These are phyloP conservation scores for Trichoderma lentiforme DNA, from an alignment of 2,329 filamentous ascomycete genomes.

Conservation along the genomic window DNA sequence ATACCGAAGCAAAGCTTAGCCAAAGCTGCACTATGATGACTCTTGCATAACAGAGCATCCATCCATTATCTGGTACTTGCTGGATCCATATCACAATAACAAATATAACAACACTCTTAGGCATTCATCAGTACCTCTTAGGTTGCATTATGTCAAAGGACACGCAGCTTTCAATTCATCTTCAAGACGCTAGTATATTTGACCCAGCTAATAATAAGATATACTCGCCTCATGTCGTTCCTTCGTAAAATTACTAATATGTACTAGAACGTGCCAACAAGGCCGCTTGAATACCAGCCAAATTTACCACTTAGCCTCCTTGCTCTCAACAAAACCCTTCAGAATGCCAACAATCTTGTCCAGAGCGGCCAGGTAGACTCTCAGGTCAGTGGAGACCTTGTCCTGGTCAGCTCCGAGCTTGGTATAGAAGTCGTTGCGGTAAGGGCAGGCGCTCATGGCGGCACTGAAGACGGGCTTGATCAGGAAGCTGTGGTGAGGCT, in stretches of 20 bases:
- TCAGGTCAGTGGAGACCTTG: constrained; percentile 62
- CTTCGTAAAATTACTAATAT: constrained; percentile 11
- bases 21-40: not conserved
- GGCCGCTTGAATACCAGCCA: not conserved
- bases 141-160: not conserved
- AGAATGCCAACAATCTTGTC: constrained; percentile 77
- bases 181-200: constrained; percentile 4
- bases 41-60: not conserved
- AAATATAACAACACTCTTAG: not conserved
- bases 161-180: not conserved
- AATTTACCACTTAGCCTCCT: constrained; percentile 56
- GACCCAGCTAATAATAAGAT: not conserved
- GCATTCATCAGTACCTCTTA: not conserved
- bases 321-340: constrained; percentile 53
- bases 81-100: not conserved
- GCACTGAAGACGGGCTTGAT: constrained; percentile 90
- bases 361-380: constrained; percentile 70
- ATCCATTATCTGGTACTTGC: not conserved
- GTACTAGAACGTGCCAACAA: constrained; percentile 1
- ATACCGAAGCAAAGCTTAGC: not conserved
- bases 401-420: constrained; percentile 71
- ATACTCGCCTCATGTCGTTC: constrained; percentile 1
- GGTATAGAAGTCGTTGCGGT: constrained; percentile 87
- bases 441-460: constrained; percentile 90
- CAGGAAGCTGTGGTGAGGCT: constrained; percentile 84